Evolutionary conservation across 75 land plant genomes (phyloP), one percentile per base, ranked within the genome.

Genomic region (Ceratopteris richardii): DNA sequence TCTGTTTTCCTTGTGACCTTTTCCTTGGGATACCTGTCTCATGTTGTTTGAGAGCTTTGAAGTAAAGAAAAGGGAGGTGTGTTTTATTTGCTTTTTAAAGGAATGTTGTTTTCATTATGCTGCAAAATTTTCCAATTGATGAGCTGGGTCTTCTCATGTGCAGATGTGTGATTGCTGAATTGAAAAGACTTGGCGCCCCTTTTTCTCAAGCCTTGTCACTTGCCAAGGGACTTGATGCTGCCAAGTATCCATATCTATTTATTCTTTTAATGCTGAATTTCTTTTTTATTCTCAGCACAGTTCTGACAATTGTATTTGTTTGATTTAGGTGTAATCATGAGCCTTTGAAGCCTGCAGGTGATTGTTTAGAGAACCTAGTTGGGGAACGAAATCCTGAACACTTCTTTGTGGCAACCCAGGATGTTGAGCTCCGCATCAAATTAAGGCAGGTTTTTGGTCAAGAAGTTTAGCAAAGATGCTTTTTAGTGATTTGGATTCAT

Each of bases 381-480:
- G 88, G 77, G 29, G 77, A 75, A 27, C 57, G 66, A 14, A 95
- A 95, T 57, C 52, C 75, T 11, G 97, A 95, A 58, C 96, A 87
- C 39, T 95, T 86, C 61, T 95, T 83, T 58, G 82, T 95, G 47
- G 96, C 86, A 0, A 81, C 92, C 11, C 91, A 90, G 57, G 97
- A 95, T 41, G 54, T 46, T 39, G 88, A 84, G 20, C 57, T 95
- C 41, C 77, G 99, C 10, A 75, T 71, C 50, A 74, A 75, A 63
- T 52, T 86, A 21, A 77, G 82, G 10, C 63, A 82, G 86, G 99
- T 84, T 33, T 33, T 33, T 4, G 3, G 37, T 33, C 7, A 9
- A 33, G 37, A 3, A 33, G 9, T 33, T 33, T 9, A 33, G 3
- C 37, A 9, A 33, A 33, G 37, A 17, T 6, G 16, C 7, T 27